Conservation (phyloP, 495 filamentous ascomycete genomes). For the Tuber brumale region DNA sequence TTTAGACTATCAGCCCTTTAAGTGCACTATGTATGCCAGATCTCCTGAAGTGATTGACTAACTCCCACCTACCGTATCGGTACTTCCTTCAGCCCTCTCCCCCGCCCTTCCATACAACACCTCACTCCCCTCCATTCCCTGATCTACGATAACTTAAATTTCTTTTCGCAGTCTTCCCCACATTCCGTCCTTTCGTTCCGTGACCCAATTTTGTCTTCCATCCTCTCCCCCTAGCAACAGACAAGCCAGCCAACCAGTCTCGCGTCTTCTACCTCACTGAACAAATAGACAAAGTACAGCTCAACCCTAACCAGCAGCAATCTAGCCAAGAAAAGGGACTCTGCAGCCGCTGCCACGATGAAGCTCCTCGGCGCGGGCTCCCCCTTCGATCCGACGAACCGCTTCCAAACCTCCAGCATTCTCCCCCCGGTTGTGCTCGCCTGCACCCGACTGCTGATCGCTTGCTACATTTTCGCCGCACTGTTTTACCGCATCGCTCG, state of each 20-base stretch:
- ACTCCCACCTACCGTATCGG: no score
- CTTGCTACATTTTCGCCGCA: slow-evolving; percentile 64
- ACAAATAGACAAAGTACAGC: not conserved
- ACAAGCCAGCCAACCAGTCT: not conserved
- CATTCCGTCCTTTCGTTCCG: not conserved
- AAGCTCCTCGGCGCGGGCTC: slow-evolving; percentile 14
- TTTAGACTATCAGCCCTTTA: no score
- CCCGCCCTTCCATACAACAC: not conserved
- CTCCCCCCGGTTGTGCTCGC: slow-evolving; percentile 59
- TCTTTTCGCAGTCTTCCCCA: not conserved
- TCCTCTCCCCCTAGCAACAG: no score
- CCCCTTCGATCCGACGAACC: slow-evolving; percentile 54
- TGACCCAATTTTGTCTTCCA: not conserved
- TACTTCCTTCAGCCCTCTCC: not conserved
- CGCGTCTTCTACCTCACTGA: not conserved
- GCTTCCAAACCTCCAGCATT: slow-evolving; percentile 71
- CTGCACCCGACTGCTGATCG: slow-evolving; percentile 53
- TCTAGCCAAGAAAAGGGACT: not conserved
- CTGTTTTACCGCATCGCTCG: slow-evolving; percentile 62
- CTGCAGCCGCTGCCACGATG: not conserved
- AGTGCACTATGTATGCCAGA: no score
- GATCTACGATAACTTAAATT: not conserved
- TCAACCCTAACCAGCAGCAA: not conserved
- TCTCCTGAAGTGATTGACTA: no score
- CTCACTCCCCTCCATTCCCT: not conserved